A percentile compares a stretch with the other conserved stretches of the same genome.
These are phyloP conservation scores for Macroventuria anomochaeta DNA, from an alignment of 2,329 filamentous ascomycete genomes.

Conservation along the genomic window DNA sequence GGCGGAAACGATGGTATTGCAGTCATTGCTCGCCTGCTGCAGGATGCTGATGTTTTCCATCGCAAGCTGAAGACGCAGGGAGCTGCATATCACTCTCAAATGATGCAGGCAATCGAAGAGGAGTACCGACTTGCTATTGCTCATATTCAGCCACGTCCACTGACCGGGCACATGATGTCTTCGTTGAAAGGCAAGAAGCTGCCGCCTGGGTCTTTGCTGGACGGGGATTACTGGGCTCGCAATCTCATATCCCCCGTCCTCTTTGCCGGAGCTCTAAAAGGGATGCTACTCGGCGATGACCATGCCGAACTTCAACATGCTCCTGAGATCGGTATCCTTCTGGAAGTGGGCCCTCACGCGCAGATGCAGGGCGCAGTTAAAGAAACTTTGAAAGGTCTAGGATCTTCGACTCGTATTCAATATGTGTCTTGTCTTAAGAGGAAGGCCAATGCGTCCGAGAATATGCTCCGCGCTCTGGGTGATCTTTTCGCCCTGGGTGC, in stretches of 20 bases:
- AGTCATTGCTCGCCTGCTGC: constrained; percentile 37
- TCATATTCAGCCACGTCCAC: background rate
- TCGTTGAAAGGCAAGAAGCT: background rate
- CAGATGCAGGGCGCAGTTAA: background rate
- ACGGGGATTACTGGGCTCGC: constrained; percentile 26
- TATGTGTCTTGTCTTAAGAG: constrained; percentile 19
- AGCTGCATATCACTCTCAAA: constrained; percentile 56
- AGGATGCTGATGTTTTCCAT: constrained; percentile 48
- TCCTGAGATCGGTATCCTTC: background rate
- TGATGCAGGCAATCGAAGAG: constrained; percentile 44
- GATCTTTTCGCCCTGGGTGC: background rate
- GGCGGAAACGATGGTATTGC: constrained; percentile 50
- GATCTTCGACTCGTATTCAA: too few relatives aligned
- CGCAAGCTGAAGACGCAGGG: constrained; percentile 50
- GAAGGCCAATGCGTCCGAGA: constrained; percentile 16
- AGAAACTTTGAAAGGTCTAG: constrained; percentile 11
- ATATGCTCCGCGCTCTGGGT: background rate
- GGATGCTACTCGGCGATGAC: constrained; percentile 14
- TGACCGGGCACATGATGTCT: background rate
- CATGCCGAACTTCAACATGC: background rate
- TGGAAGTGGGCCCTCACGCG: constrained; percentile 2
- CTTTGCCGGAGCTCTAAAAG: constrained; percentile 11
- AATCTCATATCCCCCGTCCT: constrained; percentile 23
- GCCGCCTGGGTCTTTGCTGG: background rate
- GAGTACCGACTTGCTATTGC: background rate